phyloP scores from a whole-genome alignment of 2,329 filamentous ascomycete species.

The Metarhizium rileyi region DNA sequence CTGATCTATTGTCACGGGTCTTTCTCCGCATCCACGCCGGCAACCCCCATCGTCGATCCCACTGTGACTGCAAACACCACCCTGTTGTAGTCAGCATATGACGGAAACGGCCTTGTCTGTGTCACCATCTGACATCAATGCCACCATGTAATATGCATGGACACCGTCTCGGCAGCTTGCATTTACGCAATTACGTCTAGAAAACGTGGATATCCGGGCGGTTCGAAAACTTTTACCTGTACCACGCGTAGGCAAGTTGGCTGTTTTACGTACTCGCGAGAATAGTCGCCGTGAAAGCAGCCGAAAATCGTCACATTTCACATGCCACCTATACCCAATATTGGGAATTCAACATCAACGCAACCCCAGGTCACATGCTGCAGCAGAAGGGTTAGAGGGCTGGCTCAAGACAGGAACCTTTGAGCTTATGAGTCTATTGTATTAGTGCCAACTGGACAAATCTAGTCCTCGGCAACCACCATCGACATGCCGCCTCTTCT shows the following conservation, averaged over 20 bases:
- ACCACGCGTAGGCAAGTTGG: not conserved
- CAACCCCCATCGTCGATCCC: not conserved
- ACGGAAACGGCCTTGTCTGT: not conserved
- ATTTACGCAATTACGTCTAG: not conserved
- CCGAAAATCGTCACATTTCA: not conserved
- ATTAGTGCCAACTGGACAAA: not conserved
- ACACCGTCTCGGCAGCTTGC: not conserved
- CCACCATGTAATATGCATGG: not conserved
- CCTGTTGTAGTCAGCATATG: not conserved
- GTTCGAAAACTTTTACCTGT: not conserved
- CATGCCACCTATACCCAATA: not conserved
- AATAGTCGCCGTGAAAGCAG: not conserved
- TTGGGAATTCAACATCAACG: not conserved
- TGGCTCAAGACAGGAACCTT: not conserved
- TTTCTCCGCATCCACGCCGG: not conserved
- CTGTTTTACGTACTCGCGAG: not conserved
- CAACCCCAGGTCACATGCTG: not conserved
- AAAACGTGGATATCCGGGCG: not conserved
- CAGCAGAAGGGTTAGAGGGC: too few relatives aligned
- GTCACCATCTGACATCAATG: not conserved
- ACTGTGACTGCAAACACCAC: not conserved
- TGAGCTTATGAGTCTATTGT: not conserved
- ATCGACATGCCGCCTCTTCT: constrained; percentile 1
- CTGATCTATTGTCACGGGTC: not conserved
- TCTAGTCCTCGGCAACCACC: not conserved